phyloP scores from a whole-genome alignment of 2,329 filamentous ascomycete species.

The Claviceps sorghi region DNA sequence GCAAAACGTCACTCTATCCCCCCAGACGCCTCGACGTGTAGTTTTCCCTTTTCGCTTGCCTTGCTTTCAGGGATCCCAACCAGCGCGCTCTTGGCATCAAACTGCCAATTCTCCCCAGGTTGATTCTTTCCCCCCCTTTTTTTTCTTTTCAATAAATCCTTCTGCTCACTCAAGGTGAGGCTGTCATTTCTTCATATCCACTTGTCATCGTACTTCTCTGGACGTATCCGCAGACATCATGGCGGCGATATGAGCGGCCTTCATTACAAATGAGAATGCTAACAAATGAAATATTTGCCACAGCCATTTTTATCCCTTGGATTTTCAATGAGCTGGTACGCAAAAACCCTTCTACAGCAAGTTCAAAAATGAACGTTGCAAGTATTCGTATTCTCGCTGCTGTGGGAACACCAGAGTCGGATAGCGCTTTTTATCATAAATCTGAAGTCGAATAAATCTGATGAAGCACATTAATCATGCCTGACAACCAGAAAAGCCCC shows the following conservation, averaged over 20 bases:
- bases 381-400: background rate
- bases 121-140: background rate
- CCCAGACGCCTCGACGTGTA: too few relatives aligned
- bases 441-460: background rate
- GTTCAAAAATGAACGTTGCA: background rate
- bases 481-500: conserved; percentile 7
- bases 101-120: too few relatives aligned
- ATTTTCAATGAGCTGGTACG: too few relatives aligned
- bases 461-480: background rate
- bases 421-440: background rate
- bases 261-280: background rate
- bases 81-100: too few relatives aligned
- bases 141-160: background rate
- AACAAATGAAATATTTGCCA: conserved; percentile 3
- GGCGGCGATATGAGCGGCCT: background rate
- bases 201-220: background rate
- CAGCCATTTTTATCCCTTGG: background rate
- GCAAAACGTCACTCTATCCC: too few relatives aligned
- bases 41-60: too few relatives aligned
- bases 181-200: background rate
- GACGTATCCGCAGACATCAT: background rate
- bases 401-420: background rate
- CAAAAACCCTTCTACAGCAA: background rate
- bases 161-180: background rate
- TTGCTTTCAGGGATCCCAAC: too few relatives aligned